Evolutionary conservation across 1,284 basidiomycete genomes (phyloP), one percentile per base, ranked within the genome.

Genomic region (Tremellales sp.): DNA sequence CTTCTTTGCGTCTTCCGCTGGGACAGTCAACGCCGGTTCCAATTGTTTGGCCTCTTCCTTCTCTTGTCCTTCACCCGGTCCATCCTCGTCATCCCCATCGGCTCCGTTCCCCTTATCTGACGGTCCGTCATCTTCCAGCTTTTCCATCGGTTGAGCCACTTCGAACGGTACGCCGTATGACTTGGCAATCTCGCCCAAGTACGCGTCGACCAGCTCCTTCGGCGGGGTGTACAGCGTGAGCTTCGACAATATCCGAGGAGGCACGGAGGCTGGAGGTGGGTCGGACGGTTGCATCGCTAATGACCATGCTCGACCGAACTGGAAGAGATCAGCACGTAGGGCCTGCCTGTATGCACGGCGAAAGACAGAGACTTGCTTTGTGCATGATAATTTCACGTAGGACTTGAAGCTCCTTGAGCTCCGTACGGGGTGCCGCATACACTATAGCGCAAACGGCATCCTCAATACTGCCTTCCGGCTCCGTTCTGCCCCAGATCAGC

Each of bases 341-440:
- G n/a, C 13, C 8, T 15, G 33, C 19, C 33, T 19, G 39, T 15
- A 15, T 22, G 5, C n/a, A 8, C 10, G 19, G n/a, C 39, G 21
- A 8, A 12, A 22, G 15, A 15, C 8, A 8, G 0, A 17, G 25
- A 57, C 65, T 39, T 41, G 70, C 73, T 62, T 74, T 96, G 73
- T 92, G 86, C 86, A 94, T 89, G 49, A 98, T 81, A 69, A 97
- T 83, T 67, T 97, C 92, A 37, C 93, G 84, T 35, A 97, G 76
- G 31, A 90, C 77, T 61, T 96, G 89, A 29, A 98, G 81, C 72
- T 98, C 94, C 80, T 91, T 91, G 43, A 93, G 74, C 66, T 94
- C 90, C 19, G 89, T 93, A 54, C 89, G 80, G 19, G 89, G 89
- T 12, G 92, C 89, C 11, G 93, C 91, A 63, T 92, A 83, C 46